Evolutionary conservation across 176 grass and related monocot genomes (phyloP).

Genomic region (Oryza glumipatula): DNA sequence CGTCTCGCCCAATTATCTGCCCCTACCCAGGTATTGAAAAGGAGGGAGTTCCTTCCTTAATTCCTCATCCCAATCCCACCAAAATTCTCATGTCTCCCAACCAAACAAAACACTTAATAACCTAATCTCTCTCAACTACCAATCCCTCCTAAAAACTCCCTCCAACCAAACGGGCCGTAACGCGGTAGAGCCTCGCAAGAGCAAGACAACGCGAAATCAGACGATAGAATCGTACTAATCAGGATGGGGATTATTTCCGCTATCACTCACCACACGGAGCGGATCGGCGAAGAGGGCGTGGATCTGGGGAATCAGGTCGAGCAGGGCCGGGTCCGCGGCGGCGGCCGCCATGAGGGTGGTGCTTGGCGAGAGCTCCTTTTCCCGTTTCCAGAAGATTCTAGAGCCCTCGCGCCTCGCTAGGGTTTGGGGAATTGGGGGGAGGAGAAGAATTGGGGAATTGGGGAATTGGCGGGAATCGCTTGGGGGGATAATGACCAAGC

Average conservation of each 20-base stretch:
- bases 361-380: background rate
- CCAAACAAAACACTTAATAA: no score
- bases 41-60: no score
- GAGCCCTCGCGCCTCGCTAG: slow-evolving; percentile 26
- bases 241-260: background rate
- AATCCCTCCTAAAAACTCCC: no score
- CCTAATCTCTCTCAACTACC: no score
- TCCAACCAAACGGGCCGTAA: background rate
- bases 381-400: background rate
- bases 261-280: slow-evolving; percentile 76
- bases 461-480: background rate
- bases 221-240: background rate
- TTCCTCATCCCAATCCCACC: no score
- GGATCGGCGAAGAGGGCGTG: slow-evolving; percentile 86
- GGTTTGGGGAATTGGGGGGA: slow-evolving; percentile 31
- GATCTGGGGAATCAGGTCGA: slow-evolving; percentile 81
- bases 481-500: background rate
- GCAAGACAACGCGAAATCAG: background rate
- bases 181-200: background rate
- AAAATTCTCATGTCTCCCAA: no score
- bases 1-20: background rate
- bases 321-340: slow-evolving; percentile 45
- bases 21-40: no score
- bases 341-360: slow-evolving; percentile 53
- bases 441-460: background rate